Percentiles rank a stretch among this genome's conserved stretches.
Conservation (phyloP, 257 asterid species). For the Gynochthodes officinalis region DNA sequence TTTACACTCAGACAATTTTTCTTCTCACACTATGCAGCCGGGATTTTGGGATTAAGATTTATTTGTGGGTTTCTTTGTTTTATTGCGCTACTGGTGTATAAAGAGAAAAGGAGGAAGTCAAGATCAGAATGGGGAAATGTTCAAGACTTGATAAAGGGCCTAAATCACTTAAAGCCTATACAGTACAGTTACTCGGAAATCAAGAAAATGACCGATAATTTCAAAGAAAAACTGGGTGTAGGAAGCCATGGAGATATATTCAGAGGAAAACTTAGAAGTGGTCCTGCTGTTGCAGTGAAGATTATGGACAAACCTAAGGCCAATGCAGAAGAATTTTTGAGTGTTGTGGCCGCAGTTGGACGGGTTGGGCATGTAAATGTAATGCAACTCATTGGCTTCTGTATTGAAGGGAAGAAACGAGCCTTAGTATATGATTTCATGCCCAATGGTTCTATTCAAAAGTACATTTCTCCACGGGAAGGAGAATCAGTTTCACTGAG, state of each 20-base stretch:
- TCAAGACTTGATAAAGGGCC: slow-evolving; percentile 36
- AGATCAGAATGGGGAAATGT: slow-evolving; percentile 27
- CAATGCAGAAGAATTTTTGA: slow-evolving; percentile 39
- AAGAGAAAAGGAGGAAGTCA: slow-evolving; percentile 26
- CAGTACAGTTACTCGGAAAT: slow-evolving; percentile 39
- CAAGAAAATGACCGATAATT: slow-evolving; percentile 42
- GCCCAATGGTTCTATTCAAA: slow-evolving; percentile 42
- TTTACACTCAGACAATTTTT: too few relatives aligned
- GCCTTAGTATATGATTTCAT: slow-evolving; percentile 43
- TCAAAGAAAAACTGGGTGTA: slow-evolving; percentile 41
- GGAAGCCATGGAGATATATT: slow-evolving; percentile 47
- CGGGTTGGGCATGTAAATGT: slow-evolving; percentile 38
- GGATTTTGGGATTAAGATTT: slow-evolving; percentile 30
- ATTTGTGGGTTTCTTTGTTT: slow-evolving; percentile 33
- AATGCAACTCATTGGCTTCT: slow-evolving; percentile 45
- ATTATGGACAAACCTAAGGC: slow-evolving; percentile 28
- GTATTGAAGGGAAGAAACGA: slow-evolving; percentile 34
- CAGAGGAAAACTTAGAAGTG: slow-evolving; percentile 51
- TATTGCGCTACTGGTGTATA: slow-evolving; percentile 25
- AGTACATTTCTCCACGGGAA: slow-evolving; percentile 19
- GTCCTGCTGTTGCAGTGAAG: slow-evolving; percentile 42
- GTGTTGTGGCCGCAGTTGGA: slow-evolving; percentile 34
- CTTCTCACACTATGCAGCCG: slow-evolving; percentile 27
- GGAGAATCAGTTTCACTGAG: slow-evolving; percentile 21
- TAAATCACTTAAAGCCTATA: slow-evolving; percentile 38